A percentile compares a stretch with the other conserved stretches of the same genome.
These are phyloP conservation scores for Sphaceloma murrayae DNA, from an alignment of 2,329 filamentous ascomycete species.

Conservation along the genomic window DNA sequence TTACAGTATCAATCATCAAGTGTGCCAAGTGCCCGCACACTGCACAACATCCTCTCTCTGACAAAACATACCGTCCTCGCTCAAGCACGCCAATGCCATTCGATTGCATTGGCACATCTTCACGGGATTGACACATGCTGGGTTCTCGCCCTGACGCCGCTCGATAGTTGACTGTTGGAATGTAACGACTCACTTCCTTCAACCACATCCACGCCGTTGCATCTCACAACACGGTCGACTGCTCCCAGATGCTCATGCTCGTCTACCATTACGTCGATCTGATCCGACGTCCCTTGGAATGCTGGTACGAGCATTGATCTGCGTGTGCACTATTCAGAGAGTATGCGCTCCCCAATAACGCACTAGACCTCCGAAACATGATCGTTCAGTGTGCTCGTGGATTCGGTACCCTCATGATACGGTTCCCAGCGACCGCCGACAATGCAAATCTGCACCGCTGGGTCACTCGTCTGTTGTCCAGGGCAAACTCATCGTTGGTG, in stretches of 20 bases:
- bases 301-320: too few species aligned
- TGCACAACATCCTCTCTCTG: too few species aligned
- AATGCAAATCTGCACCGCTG: neutral
- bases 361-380: too few species aligned
- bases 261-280: neutral
- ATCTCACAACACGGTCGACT: neutral
- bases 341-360: too few species aligned
- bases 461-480: neutral
- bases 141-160: constrained; percentile 10
- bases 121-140: neutral
- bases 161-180: constrained; percentile 13
- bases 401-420: neutral
- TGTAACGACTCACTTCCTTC: constrained; percentile 1
- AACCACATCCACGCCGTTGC: constrained; percentile 4
- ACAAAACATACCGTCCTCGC: too few species aligned
- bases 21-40: too few species aligned
- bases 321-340: too few species aligned
- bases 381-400: neutral
- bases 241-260: neutral
- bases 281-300: neutral
- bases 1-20: too few species aligned
- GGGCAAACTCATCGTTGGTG: neutral
- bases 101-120: too few species aligned
- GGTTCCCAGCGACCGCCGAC: neutral
- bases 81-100: too few species aligned